Conservation (phyloP, 768 basidiomycete genomes). For the Mrakia blollopis region DNA sequence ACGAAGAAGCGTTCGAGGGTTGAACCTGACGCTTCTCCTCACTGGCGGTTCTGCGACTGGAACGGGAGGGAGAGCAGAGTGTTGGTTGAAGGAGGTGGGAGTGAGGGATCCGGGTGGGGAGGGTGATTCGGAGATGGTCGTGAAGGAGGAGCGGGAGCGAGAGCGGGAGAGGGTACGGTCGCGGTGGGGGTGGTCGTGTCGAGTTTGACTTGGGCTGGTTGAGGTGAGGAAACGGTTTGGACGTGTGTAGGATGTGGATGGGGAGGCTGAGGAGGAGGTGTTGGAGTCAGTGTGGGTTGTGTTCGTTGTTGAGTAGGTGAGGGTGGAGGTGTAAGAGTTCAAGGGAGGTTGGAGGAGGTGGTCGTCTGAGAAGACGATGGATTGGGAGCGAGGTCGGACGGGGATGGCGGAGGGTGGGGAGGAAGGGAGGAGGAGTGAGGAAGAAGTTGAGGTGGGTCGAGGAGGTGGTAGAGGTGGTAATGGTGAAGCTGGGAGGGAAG, state of each 20-base stretch:
- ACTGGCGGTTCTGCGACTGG: neutral
- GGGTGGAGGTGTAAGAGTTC: neutral
- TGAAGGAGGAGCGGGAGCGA: slow-evolving; percentile 2
- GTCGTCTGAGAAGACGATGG: slow-evolving; percentile 2
- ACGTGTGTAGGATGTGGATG: slow-evolving; percentile 1
- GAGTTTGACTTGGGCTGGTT: neutral
- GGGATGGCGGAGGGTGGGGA: slow-evolving; percentile 1
- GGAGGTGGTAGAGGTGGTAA: neutral
- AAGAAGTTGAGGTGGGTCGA: neutral
- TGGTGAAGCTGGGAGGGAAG: too few relatives aligned
- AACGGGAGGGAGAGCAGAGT: neutral
- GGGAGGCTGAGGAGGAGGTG: slow-evolving; percentile 3
- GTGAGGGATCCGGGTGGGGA: slow-evolving; percentile 6
- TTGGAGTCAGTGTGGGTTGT: neutral
- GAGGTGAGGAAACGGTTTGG: slow-evolving; percentile 4
- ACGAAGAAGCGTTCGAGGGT: slow-evolving; percentile 19
- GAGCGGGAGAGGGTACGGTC: neutral
- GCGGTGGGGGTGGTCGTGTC: neutral
- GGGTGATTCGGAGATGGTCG: slow-evolving; percentile 5
- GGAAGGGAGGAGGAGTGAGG: neutral
- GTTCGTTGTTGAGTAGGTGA: neutral
- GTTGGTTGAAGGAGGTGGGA: neutral
- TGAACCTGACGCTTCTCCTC: neutral
- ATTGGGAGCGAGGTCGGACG: neutral
- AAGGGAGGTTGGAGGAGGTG: neutral